phyloP scores from a whole-genome alignment of 1,139 yeast species.

The Yamadazyma blattariae region DNA sequence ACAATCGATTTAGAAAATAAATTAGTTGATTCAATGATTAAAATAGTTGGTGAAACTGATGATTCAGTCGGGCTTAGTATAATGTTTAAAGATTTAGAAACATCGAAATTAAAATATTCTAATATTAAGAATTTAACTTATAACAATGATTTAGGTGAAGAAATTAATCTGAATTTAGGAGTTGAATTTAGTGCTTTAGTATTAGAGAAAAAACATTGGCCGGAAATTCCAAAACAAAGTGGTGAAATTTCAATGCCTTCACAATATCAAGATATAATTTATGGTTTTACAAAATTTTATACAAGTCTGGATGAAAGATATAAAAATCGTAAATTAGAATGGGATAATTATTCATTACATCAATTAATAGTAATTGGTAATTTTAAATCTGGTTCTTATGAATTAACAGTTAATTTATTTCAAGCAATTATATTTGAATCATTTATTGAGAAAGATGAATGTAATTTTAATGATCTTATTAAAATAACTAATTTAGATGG shows the following conservation, averaged over 20 bases:
- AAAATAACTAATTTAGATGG: slow-evolving; percentile 24
- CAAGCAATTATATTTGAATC: slow-evolving; percentile 36
- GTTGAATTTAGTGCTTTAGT: slow-evolving; percentile 31
- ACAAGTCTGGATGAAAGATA: slow-evolving; percentile 16
- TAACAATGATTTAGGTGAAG: no score
- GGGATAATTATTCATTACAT: slow-evolving; percentile 33
- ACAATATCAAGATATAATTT: slow-evolving; percentile 13
- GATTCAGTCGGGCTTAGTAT: slow-evolving; percentile 27
- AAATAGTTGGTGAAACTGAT: slow-evolving; percentile 34
- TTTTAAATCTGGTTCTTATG: slow-evolving; percentile 32
- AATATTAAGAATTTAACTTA: slow-evolving; percentile 9
- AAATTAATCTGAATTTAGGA: no score
- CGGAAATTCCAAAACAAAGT: slow-evolving; percentile 32
- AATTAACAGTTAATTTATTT: slow-evolving; percentile 32
- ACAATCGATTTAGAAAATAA: slow-evolving; percentile 22
- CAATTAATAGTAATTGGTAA: slow-evolving; percentile 28
- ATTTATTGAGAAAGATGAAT: slow-evolving; percentile 23
- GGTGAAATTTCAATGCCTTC: slow-evolving; percentile 18
- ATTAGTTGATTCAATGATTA: slow-evolving; percentile 23
- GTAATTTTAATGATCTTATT: slow-evolving; percentile 18
- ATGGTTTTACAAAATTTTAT: slow-evolving; percentile 17
- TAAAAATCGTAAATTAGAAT: slow-evolving; percentile 24
- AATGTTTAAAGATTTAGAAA: slow-evolving; percentile 34
- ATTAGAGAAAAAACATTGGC: slow-evolving; percentile 39
- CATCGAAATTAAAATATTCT: slow-evolving; percentile 19